Evolutionary conservation across 306 rosid species (phyloP), one percentile per base, ranked within the genome.

Genomic region (Ceratonia siliqua): DNA sequence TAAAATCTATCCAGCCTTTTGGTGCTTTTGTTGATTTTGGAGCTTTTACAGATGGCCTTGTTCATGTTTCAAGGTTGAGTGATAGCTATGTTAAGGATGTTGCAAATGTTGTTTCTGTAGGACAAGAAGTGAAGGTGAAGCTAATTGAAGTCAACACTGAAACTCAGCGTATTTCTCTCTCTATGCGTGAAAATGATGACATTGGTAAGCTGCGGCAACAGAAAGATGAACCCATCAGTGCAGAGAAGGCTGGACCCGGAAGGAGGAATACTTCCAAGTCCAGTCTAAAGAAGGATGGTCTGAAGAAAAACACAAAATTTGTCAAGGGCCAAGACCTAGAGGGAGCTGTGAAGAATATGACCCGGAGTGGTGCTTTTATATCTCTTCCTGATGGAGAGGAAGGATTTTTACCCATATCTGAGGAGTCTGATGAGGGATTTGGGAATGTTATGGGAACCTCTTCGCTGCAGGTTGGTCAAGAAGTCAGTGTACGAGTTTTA

Each of bases 371-470:
- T 81, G 83, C 98, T 80, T 95, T 90, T 73, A 84, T 92, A 58
- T 82, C 98, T 57, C 99, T 95, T 83, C 96, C 98, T 14, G 97
- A 92, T 25, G 99, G 94, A n/a, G 98, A 95, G 84, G 99, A 95
- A 84, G 99, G 97, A 48, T 95, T 95, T 80, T 87, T 95, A 49
- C 99, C 97, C 8, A 21, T 74, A 38, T 83, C 94, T 0, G 99
- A 95, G 88, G 99, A 92, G 77, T 20, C 79, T 57, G 85, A 74
- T 41, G 92, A 85, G 21, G 96, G 97, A 79, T 92, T 90, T 80
- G 96, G 80, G 45, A 90, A 52, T 49, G 55, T 82, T 18, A 82
- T 87, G 98, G 99, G 99, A 32, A 91, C 80, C 77, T 62, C 97
- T 65, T 79, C 94, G 0, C 69, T 95, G 69, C 83, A 86, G 84